Evolutionary conservation across 768 basidiomycete genomes (phyloP).

Genomic region (Leucogyrophana mollusca): DNA sequence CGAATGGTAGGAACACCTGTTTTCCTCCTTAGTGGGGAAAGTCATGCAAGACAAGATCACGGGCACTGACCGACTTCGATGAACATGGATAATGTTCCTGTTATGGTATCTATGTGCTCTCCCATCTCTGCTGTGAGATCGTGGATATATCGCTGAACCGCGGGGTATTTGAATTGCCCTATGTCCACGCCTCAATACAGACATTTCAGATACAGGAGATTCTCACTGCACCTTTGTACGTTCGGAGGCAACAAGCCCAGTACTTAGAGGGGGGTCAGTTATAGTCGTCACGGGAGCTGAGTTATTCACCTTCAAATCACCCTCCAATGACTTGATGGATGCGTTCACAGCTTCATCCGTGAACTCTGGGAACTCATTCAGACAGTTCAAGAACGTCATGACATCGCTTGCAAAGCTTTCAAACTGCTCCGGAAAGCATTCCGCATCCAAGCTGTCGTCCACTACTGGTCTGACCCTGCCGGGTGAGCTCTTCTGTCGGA

Average conservation of each 20-base stretch:
- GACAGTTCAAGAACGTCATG: constrained; percentile 62
- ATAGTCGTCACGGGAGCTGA: background rate
- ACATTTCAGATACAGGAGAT: background rate
- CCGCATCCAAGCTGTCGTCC: constrained; percentile 57
- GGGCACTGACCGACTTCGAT: constrained; percentile 65
- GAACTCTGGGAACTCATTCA: constrained; percentile 81
- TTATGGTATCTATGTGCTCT: constrained; percentile 69
- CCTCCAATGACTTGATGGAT: constrained; percentile 65
- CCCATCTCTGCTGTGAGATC: constrained; percentile 75
- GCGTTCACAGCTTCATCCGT: constrained; percentile 72
- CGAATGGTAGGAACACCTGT: constrained; percentile 74
- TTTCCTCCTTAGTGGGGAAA: background rate
- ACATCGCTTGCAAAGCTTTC: constrained; percentile 64
- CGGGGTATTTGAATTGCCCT: constrained; percentile 73
- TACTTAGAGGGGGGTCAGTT: constrained; percentile 41
- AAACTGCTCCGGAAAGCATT: constrained; percentile 66
- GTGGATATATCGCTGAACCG: constrained; percentile 74
- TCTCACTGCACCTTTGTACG: constrained; percentile 53
- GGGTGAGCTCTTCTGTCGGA: constrained; percentile 28
- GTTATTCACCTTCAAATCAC: constrained; percentile 58
- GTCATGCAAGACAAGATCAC: background rate
- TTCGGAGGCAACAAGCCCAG: constrained; percentile 70
- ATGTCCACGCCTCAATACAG: constrained; percentile 1
- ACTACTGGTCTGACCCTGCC: constrained; percentile 54
- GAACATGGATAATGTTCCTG: constrained; percentile 67